Conservation (phyloP, 202 grass and related monocot species). For the Setaria viridis region DNA sequence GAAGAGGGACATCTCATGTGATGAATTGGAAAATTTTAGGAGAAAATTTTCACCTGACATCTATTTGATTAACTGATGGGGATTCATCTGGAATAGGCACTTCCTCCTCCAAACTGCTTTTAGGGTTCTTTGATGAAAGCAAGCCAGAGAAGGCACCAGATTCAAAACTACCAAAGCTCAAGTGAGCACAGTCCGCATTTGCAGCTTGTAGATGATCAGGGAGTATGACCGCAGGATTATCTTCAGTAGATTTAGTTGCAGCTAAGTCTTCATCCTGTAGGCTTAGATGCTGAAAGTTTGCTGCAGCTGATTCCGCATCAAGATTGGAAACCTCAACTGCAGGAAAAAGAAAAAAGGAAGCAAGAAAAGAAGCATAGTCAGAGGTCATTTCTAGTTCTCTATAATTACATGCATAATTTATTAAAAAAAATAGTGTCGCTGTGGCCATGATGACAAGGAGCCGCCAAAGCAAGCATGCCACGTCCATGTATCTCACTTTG, state of each 20-base stretch:
- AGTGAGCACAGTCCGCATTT: conserved; percentile 82
- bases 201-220: conserved; percentile 86
- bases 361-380: conserved; percentile 1
- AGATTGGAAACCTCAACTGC: conserved; percentile 61
- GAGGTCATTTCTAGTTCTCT: conserved; percentile 9
- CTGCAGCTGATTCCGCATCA: conserved; percentile 56
- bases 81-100: conserved; percentile 58
- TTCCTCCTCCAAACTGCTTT: conserved; percentile 60
- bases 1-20: conserved; percentile 10
- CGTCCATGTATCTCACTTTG: not conserved
- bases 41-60: conserved; percentile 50
- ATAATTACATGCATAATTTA: conserved; percentile 14
- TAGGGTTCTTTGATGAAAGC: conserved; percentile 66
- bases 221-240: conserved; percentile 93
- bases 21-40: conserved; percentile 9
- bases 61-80: conserved; percentile 61
- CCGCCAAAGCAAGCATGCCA: too few relatives aligned
- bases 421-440: not conserved
- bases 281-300: conserved; percentile 78
- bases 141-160: conserved; percentile 97
- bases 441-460: not conserved
- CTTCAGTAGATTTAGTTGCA: conserved; percentile 58
- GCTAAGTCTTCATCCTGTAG: conserved; percentile 69
- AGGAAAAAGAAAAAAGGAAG: not conserved
- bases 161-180: conserved; percentile 98